Evolutionary conservation across 2,329 filamentous ascomycete species (phyloP).

Genomic region (Penicillium sp.): DNA sequence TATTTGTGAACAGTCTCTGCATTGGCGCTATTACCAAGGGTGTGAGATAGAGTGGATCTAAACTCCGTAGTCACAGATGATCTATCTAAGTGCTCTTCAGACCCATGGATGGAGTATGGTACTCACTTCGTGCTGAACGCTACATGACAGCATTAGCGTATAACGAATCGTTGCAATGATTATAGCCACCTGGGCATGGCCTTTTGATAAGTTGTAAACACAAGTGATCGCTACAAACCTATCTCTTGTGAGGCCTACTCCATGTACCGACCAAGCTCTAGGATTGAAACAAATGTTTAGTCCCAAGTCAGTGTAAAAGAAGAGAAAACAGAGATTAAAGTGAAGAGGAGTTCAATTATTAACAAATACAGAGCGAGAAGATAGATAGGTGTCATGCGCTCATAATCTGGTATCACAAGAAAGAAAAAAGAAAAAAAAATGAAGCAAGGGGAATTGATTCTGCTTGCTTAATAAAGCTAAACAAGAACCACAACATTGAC

Average conservation of each 20-base stretch:
- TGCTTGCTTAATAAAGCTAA: slow-evolving; percentile 8
- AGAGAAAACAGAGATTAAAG: neutral
- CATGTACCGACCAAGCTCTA: neutral
- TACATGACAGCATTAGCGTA: neutral
- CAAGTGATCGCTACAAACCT: neutral
- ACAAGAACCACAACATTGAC: slow-evolving; percentile 26
- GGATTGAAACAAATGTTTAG: neutral
- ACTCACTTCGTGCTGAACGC: too few relatives aligned
- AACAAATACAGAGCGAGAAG: slow-evolving; percentile 34
- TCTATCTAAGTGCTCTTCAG: neutral
- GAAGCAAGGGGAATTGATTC: slow-evolving; percentile 3
- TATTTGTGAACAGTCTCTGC: neutral
- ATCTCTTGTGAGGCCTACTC: neutral
- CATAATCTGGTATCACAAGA: slow-evolving; percentile 36
- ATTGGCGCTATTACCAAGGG: neutral
- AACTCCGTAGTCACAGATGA: neutral
- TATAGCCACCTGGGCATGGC: neutral
- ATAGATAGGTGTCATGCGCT: slow-evolving; percentile 28
- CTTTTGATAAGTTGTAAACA: too few relatives aligned
- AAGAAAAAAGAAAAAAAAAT: slow-evolving; percentile 9
- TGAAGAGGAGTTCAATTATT: slow-evolving; percentile 20
- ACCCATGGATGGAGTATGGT: neutral
- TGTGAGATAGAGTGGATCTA: neutral
- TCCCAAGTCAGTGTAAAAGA: neutral
- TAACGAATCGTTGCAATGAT: neutral